Base-by-base conservation (phyloP, 1,139 yeast species). In the Diutina scorzettiae region DNA sequence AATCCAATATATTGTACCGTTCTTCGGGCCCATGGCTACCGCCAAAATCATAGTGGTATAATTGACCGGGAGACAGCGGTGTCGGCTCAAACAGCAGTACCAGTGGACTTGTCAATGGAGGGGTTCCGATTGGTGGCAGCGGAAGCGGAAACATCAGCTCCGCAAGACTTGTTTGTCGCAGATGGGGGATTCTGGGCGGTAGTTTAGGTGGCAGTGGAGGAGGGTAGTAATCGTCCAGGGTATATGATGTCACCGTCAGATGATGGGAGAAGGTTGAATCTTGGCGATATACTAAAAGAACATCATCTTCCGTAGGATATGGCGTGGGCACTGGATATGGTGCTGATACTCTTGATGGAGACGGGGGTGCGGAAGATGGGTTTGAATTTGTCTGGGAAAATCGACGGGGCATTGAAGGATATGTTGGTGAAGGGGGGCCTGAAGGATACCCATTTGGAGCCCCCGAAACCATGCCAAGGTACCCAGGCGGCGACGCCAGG, bases 121-220 rank as follows among this genome's bases (percentile, higher is more conserved):
- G 11, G 17, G n/a, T 12, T 11, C 14, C 18, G 11, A n/a, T 14
- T 5, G 17, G 28, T 5, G 39, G 39, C 19, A 21, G 24, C 18
- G 39, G 39, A 5, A 23, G 9, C 3, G 39, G 39, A n/a, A 34
- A 34, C 39, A 34, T 34, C 39, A 34, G 39, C 24, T n/a, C 18
- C 11, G 39, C 39, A 6, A 34, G 27, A 23, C 16, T 17, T 4
- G 5, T 4, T 12, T 34, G 39, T 11, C 39, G 27, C 39, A 14
- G 28, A 8, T 34, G 39, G 20, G 39, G 20, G n/a, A 23, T 17
- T 8, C 39, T 17, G 5, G 28, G 28, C 20, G 39, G 39, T n/a
- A 23, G 28, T 16, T 34, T 16, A 17, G 39, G 39, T 19, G 20
- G 36, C 36, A 12, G 18, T 3, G 33, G 25, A 6, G 25, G 25